Base-by-base conservation (phyloP, 2,329 filamentous ascomycete species). In the Stemphylium vesicarium region DNA sequence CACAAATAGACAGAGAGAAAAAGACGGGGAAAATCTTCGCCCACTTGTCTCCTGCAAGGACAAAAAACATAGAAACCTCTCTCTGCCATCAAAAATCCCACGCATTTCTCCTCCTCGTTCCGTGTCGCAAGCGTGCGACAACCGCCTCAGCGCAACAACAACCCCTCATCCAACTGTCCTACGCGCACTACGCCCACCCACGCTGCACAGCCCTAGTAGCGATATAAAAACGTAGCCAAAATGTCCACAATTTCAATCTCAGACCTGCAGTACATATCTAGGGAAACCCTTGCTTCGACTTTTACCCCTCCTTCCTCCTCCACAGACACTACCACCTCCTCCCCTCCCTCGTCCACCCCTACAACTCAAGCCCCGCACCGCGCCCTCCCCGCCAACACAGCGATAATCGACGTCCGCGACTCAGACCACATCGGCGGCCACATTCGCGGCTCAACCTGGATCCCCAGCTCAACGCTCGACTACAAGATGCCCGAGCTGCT, bases 381-480 rank as follows among this genome's bases (percentile, higher is more conserved):
- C 85, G 96, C 47, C 26, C 64, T 51, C 35, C 71, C 53, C 54
- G 29, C 32, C 13, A 51, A 61, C 51, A 82, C 92, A 53, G 91
- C 91, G 9, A 81, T 98, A 33, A 84, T 98, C 54, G 95, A 98
- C 74, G 95, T 98, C 7, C 87, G 95, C 53, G 95, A 97, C 74
- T 87, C 88, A 63, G 94, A 98, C 77, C 88, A 95, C 77, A 83
- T 97, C 42, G 94, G 94, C 63, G 94, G 94, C 29, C 93, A 97
- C 78, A 97, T 98, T 77, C 82, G 82, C 56, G 85, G 86, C 55
- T 90, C 88, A 31, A 85, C 83, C 46, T 91, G 96, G 81, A 83
- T 91, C 11, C 92, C 95, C 0, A 89, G 85, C 45, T 78, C 78
- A 40, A 85, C 86, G 15, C 84, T 98, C 43, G 91, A 96, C 67